A percentile compares a stretch with the other conserved stretches of the same genome.
Conservation (phyloP, 1,139 yeast genomes). For the Debaryomyces sp. region DNA sequence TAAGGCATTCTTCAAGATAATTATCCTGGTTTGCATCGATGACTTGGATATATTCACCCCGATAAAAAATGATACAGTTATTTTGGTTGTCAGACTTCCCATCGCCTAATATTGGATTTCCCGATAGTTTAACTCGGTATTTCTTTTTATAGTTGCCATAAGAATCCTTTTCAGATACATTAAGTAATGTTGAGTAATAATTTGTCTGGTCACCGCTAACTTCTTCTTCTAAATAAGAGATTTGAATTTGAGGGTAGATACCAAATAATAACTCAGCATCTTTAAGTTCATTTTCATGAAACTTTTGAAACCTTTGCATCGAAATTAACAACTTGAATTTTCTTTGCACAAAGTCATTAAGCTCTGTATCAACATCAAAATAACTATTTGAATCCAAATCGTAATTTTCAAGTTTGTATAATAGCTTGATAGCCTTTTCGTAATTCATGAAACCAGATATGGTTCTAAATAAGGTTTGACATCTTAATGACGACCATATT, state of each 20-base stretch:
- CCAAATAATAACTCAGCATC: conserved; percentile 38
- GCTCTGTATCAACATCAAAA: conserved; percentile 20
- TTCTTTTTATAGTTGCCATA: conserved; percentile 42
- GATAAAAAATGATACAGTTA: conserved; percentile 48
- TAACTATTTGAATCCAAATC: conserved; percentile 13
- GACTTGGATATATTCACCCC: conserved; percentile 58
- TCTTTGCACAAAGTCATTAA: conserved; percentile 33
- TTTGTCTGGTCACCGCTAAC: conserved; percentile 23
- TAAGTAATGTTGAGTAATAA: conserved; percentile 40
- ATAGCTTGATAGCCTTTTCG: conserved; percentile 51
- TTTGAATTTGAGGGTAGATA: conserved; percentile 51
- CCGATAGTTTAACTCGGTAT: conserved; percentile 50
- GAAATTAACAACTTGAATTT: conserved; percentile 50
- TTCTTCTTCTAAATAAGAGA: conserved; percentile 45
- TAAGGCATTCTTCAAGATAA: conserved; percentile 56
- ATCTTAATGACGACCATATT: conserved; percentile 59
- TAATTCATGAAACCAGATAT: conserved; percentile 62
- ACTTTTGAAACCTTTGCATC: conserved; percentile 44
- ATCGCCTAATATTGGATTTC: conserved; percentile 58
- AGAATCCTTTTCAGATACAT: conserved; percentile 44
- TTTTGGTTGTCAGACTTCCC: conserved; percentile 62
- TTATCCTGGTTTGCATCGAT: conserved; percentile 62
- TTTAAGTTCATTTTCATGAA: conserved; percentile 39
- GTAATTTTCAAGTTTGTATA: conserved; percentile 47
- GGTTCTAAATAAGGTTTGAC: conserved; percentile 58